phyloP scores from a whole-genome alignment of 176 grass and related monocot genomes.

The Poa annua region DNA sequence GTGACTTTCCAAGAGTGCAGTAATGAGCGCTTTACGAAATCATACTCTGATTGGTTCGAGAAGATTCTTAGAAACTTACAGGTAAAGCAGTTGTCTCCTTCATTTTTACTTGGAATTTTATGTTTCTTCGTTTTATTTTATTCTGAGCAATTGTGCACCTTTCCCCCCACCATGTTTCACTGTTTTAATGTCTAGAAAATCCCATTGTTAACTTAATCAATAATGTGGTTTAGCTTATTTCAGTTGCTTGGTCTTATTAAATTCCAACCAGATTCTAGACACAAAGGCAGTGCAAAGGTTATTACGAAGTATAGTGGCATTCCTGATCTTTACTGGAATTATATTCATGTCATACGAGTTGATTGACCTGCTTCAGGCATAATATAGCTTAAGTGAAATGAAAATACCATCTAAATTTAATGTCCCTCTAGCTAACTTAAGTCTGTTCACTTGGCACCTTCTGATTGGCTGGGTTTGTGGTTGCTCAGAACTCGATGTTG shows the following conservation, averaged over 20 bases:
- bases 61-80: slow-evolving; percentile 53
- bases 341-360: slow-evolving; percentile 10
- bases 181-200: slow-evolving; percentile 5
- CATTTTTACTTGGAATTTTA: slow-evolving; percentile 16
- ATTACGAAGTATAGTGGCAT: neutral
- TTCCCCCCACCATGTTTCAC: neutral
- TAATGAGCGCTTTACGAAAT: slow-evolving; percentile 46
- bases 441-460: slow-evolving; percentile 18
- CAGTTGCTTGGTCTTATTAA: slow-evolving; percentile 21
- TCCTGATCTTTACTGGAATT: slow-evolving; percentile 8
- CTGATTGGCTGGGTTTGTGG: neutral
- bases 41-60: slow-evolving; percentile 54
- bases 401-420: slow-evolving; percentile 1
- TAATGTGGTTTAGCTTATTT: slow-evolving; percentile 13
- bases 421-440: neutral
- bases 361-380: slow-evolving; percentile 4
- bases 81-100: slow-evolving; percentile 37
- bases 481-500: slow-evolving; percentile 9
- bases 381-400: neutral
- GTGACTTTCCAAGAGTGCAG: slow-evolving; percentile 53
- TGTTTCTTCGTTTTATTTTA: neutral
- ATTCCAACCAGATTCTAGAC: slow-evolving; percentile 5
- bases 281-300: slow-evolving; percentile 1
- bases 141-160: neutral
- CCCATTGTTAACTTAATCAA: neutral